Evolutionary conservation across 352 stramenopile genomes (phyloP), one percentile per base, ranked within the genome.

Genomic region (Phytophthora megakarya): DNA sequence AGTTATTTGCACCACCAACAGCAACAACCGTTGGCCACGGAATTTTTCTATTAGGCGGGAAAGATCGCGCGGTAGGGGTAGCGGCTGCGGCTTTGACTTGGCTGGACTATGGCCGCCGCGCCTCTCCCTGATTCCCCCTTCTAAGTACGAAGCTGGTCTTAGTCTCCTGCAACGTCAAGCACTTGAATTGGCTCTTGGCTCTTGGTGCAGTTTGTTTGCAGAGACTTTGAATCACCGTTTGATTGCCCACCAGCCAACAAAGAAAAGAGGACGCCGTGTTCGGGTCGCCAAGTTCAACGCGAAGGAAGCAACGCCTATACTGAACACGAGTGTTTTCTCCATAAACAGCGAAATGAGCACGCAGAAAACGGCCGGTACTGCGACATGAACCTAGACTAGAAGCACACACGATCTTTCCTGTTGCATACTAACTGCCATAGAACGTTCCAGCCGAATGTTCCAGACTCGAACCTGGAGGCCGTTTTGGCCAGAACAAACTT

Each of bases 41-140:
- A 72, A 68, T 48, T 48, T 61, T 72, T 72, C 44, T 54, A 69
- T 72, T 61, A 47, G 60, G 56, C 33, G 63, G 59, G 51, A 69
- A 67, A 60, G 50, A 59, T 59, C 43, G 55, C 56, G 35, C 33
- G 35, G 48, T 45, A 62, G 40, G 47, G 58, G 42, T 45, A 49
- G 40, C 28, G 47, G 42, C 40, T 61, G 53, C 42, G 9, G 37
- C 25, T 6, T 22, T 40, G 23, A 53, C 49, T 57, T 57, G 25
- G 18, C 40, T 62, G 49, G 30, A 62, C 30, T 64, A 56, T 66
- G 30, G 26, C 25, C 15, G 25, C 9, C 13, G 58, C 30, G 18
- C 28, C 44, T 59, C 42, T 67, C 42, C 37, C 47, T 69, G 50
- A 65, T 70, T 37, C 39, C 1, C 2, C 13, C 3, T 1, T 21